Conservation (phyloP, 2,329 filamentous ascomycete species). For the Orbilia ellipsospora region DNA sequence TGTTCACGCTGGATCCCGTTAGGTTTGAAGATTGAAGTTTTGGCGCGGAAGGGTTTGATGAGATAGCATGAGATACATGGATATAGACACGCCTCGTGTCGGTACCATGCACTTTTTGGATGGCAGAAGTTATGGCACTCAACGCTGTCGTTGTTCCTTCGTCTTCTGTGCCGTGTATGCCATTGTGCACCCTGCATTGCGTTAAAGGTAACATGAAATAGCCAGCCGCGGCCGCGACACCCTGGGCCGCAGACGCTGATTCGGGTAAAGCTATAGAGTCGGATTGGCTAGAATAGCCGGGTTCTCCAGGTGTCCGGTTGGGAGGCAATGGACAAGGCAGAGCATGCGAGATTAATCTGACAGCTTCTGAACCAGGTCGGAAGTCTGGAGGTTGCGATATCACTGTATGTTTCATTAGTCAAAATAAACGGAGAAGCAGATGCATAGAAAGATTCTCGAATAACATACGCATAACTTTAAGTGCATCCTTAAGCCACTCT, state of each 20-base stretch:
- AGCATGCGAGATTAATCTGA: constrained; percentile 59
- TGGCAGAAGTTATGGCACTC: constrained; percentile 57
- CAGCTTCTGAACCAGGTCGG: constrained; percentile 57
- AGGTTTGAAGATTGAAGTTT: constrained; percentile 58
- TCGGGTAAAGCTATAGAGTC: constrained; percentile 56
- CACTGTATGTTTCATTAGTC: constrained; percentile 16
- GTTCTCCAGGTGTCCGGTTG: constrained; percentile 49
- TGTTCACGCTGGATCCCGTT: constrained; percentile 51
- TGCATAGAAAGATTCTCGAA: background rate
- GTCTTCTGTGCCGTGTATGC: constrained; percentile 55
- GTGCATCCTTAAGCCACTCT: constrained; percentile 45
- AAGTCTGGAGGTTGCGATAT: constrained; percentile 55
- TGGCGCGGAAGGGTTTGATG: constrained; percentile 57
- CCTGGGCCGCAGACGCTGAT: constrained; percentile 58
- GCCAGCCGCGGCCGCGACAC: constrained; percentile 58
- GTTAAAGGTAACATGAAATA: constrained; percentile 57
- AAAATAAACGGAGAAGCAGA: constrained; percentile 4
- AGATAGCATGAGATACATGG: constrained; percentile 59
- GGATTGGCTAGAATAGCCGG: constrained; percentile 50
- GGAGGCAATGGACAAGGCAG: constrained; percentile 58
- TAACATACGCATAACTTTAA: constrained; percentile 53
- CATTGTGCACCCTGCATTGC: constrained; percentile 54
- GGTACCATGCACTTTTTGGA: constrained; percentile 56
- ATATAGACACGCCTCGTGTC: constrained; percentile 58
- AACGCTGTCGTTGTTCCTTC: constrained; percentile 59